A percentile compares a stretch with the other conserved stretches of the same genome.
Evolutionary conservation across 371 early-diverging fungal species (phyloP).

Genomic region (Mortierella sp.): DNA sequence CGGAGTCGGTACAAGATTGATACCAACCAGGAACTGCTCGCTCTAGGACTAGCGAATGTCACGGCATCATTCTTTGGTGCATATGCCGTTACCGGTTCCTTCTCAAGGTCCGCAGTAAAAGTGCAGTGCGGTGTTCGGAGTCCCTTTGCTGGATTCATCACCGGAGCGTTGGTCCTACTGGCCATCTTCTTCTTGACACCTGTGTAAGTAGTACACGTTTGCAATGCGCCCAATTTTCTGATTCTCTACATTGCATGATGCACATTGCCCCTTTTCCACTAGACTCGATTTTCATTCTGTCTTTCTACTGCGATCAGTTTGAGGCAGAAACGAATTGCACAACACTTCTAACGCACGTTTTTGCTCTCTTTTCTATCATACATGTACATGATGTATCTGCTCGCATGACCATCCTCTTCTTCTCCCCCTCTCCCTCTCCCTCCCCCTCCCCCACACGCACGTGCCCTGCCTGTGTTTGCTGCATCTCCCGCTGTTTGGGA

Average conservation of each 20-base stretch:
- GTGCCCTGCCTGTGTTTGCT: too few species aligned
- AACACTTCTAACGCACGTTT: constrained; percentile 3
- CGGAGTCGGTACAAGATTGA: constrained; percentile 65
- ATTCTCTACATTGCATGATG: too few species aligned
- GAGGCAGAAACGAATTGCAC: not conserved
- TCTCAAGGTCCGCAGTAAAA: constrained; percentile 88
- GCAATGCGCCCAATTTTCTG: not conserved
- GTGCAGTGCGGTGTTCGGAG: constrained; percentile 65
- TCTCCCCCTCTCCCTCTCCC: not conserved
- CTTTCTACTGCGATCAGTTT: too few species aligned
- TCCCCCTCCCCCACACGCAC: too few species aligned
- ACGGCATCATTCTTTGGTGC: constrained; percentile 85
- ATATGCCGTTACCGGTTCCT: constrained; percentile 88
- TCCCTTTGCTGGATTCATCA: constrained; percentile 80
- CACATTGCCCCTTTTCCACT: too few species aligned
- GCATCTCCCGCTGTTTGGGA: too few species aligned
- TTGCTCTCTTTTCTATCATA: not conserved
- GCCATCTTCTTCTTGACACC: constrained; percentile 82
- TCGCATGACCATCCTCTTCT: not conserved
- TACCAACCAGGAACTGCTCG: constrained; percentile 84
- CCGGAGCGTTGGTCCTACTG: constrained; percentile 77
- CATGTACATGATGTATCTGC: not conserved
- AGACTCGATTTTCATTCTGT: too few species aligned
- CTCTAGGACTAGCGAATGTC: constrained; percentile 83
- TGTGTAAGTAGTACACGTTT: constrained; percentile 51